These are phyloP conservation scores for Aspergillus niger DNA, from an alignment of 2,329 filamentous ascomycete species.

Conservation along the genomic window DNA sequence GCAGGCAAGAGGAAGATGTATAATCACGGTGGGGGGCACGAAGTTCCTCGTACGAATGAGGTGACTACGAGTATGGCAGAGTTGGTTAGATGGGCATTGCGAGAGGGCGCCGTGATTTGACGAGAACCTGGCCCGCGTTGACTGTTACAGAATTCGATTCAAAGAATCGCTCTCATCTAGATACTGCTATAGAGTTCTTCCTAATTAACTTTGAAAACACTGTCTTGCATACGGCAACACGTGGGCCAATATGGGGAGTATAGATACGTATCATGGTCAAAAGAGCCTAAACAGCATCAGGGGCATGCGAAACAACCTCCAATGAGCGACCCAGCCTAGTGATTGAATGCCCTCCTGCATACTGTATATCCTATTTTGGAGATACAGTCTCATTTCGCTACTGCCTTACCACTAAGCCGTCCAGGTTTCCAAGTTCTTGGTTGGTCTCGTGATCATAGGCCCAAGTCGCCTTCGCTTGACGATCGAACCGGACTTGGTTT, in stretches of 20 bases:
- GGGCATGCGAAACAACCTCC: too few species aligned
- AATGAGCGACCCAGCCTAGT: too few species aligned
- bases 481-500: constrained; percentile 18
- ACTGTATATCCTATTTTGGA: too few species aligned
- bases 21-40: constrained; percentile 48
- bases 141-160: neutral
- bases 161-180: neutral
- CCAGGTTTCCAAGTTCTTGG: neutral
- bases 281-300: too few species aligned
- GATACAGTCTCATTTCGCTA: too few species aligned
- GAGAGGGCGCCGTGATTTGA: constrained; percentile 5
- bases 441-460: neutral
- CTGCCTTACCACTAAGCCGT: too few species aligned
- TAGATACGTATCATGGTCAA: too few species aligned
- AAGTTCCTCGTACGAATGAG: constrained; percentile 40
- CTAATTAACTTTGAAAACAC: neutral
- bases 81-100: constrained; percentile 34
- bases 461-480: constrained; percentile 7
- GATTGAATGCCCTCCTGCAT: too few species aligned
- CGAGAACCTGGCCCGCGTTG: neutral
- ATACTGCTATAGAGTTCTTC: neutral
- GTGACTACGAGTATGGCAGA: constrained; percentile 37
- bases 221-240: too few species aligned
- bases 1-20: constrained; percentile 32
- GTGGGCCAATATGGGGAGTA: too few species aligned